phyloP scores from a whole-genome alignment of 2,329 filamentous ascomycete genomes.

The Colletotrichum aenigma region DNA sequence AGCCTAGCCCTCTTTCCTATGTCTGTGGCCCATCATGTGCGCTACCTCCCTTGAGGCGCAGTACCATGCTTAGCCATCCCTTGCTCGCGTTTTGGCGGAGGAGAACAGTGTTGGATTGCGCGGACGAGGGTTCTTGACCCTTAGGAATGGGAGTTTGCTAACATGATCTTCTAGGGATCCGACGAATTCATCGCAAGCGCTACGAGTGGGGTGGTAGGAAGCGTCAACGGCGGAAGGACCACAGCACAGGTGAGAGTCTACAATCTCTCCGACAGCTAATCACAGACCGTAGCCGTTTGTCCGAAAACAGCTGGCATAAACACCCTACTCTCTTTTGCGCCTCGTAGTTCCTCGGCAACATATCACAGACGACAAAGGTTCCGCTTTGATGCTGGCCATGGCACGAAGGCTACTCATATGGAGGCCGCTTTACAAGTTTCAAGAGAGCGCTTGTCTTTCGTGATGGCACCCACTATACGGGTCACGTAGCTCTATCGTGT shows the following conservation, averaged over 20 bases:
- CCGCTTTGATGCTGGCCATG: background rate
- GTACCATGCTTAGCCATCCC: background rate
- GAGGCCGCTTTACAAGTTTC: background rate
- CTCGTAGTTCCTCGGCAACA: background rate
- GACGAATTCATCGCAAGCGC: background rate
- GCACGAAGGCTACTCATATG: background rate
- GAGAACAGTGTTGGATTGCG: background rate
- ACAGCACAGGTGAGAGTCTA: rapidly evolving
- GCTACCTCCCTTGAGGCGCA: background rate
- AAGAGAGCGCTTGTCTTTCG: background rate
- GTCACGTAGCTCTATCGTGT: background rate
- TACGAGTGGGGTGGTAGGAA: background rate
- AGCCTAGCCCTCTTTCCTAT: background rate
- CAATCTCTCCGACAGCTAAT: rapidly evolving
- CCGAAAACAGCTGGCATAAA: background rate
- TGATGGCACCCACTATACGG: too few species aligned
- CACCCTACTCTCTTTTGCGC: background rate
- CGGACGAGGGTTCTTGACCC: background rate
- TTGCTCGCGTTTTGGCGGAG: background rate
- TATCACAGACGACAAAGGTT: background rate
- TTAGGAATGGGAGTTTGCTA: too few species aligned
- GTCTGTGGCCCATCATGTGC: background rate
- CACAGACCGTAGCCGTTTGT: background rate
- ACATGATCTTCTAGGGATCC: background rate
- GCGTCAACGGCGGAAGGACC: background rate